phyloP scores from a whole-genome alignment of 2,329 filamentous ascomycete genomes.

The Fonsecaea monophora region DNA sequence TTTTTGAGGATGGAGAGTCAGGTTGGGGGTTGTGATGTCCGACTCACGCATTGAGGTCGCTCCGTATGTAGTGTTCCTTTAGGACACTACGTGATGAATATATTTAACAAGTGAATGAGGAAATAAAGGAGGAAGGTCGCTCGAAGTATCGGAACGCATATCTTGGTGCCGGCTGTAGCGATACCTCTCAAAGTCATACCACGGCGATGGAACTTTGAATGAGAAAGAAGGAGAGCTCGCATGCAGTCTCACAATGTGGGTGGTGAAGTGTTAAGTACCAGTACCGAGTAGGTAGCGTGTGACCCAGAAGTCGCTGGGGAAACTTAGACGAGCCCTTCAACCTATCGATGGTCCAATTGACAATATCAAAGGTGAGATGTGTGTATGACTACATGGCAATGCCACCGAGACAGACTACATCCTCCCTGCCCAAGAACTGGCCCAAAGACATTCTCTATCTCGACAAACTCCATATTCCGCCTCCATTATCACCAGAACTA shows the following conservation, averaged over 20 bases:
- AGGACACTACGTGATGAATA: neutral
- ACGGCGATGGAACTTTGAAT: too few relatives aligned
- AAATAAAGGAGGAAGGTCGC: neutral
- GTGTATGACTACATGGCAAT: neutral
- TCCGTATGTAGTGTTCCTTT: neutral
- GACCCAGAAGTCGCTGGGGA: neutral
- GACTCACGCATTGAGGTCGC: neutral
- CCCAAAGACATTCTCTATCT: conserved; percentile 31
- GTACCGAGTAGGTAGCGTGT: neutral
- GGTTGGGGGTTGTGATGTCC: neutral
- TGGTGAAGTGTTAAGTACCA: too few relatives aligned
- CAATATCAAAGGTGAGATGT: neutral
- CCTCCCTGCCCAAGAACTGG: conserved; percentile 34
- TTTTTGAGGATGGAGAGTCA: conserved; percentile 11
- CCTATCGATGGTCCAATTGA: neutral
- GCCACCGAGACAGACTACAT: neutral
- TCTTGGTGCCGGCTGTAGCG: conserved; percentile 25
- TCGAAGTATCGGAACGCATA: conserved; percentile 35
- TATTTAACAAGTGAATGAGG: neutral
- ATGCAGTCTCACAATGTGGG: too few relatives aligned
- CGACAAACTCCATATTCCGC: conserved; percentile 39
- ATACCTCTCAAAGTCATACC: conserved; percentile 36
- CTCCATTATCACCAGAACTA: conserved; percentile 10
- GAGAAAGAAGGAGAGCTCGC: too few relatives aligned
- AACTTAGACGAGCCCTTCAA: neutral